Evolutionary conservation across 2,329 filamentous ascomycete genomes (phyloP).

Genomic region (Fusarium pseudograminearum): DNA sequence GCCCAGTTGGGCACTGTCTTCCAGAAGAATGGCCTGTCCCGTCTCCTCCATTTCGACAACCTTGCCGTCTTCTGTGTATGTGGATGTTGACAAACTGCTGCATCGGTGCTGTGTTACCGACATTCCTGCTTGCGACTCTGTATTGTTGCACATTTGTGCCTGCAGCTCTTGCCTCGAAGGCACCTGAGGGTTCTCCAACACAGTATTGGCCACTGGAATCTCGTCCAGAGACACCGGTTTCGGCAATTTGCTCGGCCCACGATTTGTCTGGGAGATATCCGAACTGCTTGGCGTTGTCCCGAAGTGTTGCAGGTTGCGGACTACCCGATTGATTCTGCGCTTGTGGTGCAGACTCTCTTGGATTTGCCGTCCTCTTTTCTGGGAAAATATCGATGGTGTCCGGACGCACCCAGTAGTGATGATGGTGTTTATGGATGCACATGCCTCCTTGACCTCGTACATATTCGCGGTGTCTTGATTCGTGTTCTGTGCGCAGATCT

Average conservation of each 20-base stretch:
- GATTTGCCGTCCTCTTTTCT: background rate
- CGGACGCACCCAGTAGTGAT: constrained; percentile 69
- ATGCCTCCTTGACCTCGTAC: constrained; percentile 47
- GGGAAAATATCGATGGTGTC: constrained; percentile 38
- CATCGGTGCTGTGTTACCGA: constrained; percentile 7
- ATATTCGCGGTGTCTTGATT: constrained; percentile 42
- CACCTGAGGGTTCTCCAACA: constrained; percentile 37
- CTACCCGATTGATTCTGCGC: constrained; percentile 29
- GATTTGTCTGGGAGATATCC: constrained; percentile 36
- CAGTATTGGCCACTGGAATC: constrained; percentile 50
- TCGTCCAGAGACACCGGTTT: constrained; percentile 29
- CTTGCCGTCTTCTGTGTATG: constrained; percentile 30
- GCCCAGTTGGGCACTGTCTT: background rate
- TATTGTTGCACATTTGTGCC: constrained; percentile 16
- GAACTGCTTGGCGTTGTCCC: constrained; percentile 33
- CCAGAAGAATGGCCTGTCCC: background rate
- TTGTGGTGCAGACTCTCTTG: constrained; percentile 12
- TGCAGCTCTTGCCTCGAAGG: constrained; percentile 28
- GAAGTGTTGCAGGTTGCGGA: constrained; percentile 42
- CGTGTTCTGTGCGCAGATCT: constrained; percentile 41
- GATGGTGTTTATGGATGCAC: constrained; percentile 70
- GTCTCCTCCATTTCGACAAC: background rate
- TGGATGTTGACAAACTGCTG: constrained; percentile 49
- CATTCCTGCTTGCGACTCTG: background rate
- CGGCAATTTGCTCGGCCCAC: constrained; percentile 47